phyloP scores from a whole-genome alignment of 1,284 basidiomycete genomes.

The Volvariella volvacea region DNA sequence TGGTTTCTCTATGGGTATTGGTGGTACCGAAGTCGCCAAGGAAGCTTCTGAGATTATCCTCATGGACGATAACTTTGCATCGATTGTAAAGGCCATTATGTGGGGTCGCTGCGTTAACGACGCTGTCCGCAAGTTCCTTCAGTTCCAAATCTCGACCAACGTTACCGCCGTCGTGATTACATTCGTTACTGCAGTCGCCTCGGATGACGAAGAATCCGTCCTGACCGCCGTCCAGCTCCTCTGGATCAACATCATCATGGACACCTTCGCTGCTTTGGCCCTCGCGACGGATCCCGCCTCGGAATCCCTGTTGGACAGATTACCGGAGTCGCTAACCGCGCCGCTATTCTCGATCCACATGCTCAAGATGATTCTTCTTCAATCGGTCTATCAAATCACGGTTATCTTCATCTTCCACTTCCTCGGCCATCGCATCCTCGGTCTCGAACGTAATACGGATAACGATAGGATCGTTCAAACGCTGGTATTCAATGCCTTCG shows the following conservation, averaged over 20 bases:
- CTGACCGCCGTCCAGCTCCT: conserved; percentile 93
- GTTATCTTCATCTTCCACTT: conserved; percentile 91
- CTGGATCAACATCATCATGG: conserved; percentile 98
- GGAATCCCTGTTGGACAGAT: conserved; percentile 75
- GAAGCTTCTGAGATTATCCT: conserved; percentile 99
- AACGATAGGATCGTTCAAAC: conserved; percentile 59
- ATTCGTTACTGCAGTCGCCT: conserved; percentile 85
- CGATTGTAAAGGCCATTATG: conserved; percentile 95
- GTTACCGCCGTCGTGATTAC: conserved; percentile 94
- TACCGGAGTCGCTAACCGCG: conserved; percentile 84
- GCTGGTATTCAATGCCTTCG: conserved; percentile 94
- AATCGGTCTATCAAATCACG: conserved; percentile 84
- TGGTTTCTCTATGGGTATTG: conserved; percentile 97
- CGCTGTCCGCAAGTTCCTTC: conserved; percentile 94
- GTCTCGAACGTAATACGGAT: conserved; percentile 33
- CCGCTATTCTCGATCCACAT: conserved; percentile 89
- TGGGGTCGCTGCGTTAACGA: conserved; percentile 99
- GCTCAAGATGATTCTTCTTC: conserved; percentile 92
- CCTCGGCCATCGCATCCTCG: conserved; percentile 68
- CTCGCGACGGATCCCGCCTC: conserved; percentile 95
- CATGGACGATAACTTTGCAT: conserved; percentile 97
- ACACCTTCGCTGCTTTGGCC: conserved; percentile 95
- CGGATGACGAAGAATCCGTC: conserved; percentile 72
- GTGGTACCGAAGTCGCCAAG: conserved; percentile 98
- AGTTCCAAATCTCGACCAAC: conserved; percentile 97